These are phyloP conservation scores for Verticillium alfalfae DNA, from an alignment of 2,329 filamentous ascomycete species.

Conservation along the genomic window DNA sequence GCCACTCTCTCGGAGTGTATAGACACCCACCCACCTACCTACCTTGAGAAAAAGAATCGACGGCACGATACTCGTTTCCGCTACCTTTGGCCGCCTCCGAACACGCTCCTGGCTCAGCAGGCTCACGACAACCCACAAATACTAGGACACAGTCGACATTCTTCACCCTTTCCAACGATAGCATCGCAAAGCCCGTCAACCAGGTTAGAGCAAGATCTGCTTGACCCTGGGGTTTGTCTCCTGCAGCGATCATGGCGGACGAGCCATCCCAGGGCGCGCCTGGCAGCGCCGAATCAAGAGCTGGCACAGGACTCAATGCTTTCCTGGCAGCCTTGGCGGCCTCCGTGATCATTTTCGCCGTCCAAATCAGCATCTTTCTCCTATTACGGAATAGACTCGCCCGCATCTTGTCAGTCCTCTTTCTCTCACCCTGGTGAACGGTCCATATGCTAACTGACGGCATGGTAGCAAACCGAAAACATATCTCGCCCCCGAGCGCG, in stretches of 20 bases:
- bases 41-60: background rate
- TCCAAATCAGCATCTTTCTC: slow-evolving; percentile 66
- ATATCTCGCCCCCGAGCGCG: slow-evolving; percentile 78
- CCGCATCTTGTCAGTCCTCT: slow-evolving; percentile 67
- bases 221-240: background rate
- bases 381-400: slow-evolving; percentile 72
- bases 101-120: background rate
- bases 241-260: background rate
- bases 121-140: background rate
- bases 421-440: background rate
- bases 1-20: background rate
- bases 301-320: slow-evolving; percentile 41
- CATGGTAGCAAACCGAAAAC: slow-evolving; percentile 67
- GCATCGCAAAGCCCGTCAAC: background rate
- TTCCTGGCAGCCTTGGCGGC: slow-evolving; percentile 62
- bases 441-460: slow-evolving; percentile 5
- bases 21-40: background rate
- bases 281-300: slow-evolving; percentile 11
- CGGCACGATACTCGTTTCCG: too few relatives aligned
- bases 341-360: slow-evolving; percentile 56
- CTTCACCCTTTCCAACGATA: background rate
- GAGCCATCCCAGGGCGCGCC: background rate
- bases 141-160: background rate
- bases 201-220: background rate
- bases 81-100: too few relatives aligned